Conservation (phyloP, 2,329 filamentous ascomycete genomes). For the Blastomyces emzantsi region DNA sequence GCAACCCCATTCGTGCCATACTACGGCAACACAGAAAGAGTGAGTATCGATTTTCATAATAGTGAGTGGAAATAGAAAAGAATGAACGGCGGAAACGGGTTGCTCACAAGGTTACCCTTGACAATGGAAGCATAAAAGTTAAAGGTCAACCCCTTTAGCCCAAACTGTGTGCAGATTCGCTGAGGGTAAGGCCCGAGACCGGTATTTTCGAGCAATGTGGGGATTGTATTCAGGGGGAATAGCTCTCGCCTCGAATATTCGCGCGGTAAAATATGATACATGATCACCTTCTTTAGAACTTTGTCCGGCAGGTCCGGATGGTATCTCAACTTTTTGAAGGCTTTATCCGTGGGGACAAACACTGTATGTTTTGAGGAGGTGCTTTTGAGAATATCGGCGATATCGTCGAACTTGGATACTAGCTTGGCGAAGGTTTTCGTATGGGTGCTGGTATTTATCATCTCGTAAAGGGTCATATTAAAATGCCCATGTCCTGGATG, state of each 20-base stretch:
- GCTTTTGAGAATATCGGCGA: constrained; percentile 65
- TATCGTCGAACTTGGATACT: constrained; percentile 61
- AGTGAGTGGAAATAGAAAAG: not conserved
- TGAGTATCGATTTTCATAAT: not conserved
- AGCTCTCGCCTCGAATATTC: constrained; percentile 58
- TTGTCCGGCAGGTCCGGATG: constrained; percentile 59
- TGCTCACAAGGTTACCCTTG: constrained; percentile 56
- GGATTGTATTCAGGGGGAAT: constrained; percentile 63
- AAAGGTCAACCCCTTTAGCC: constrained; percentile 55
- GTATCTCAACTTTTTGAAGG: constrained; percentile 58
- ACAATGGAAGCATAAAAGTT: constrained; percentile 71
- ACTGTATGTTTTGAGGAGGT: constrained; percentile 67
- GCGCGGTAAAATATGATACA: constrained; percentile 66
- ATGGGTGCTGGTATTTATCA: constrained; percentile 66
- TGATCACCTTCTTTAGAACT: constrained; percentile 56
- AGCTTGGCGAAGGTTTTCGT: constrained; percentile 68
- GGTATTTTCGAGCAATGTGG: constrained; percentile 54
- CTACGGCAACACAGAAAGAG: constrained; percentile 29
- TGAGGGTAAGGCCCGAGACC: constrained; percentile 58
- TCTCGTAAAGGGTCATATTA: constrained; percentile 68
- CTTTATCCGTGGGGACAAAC: constrained; percentile 69
- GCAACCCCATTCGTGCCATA: constrained; percentile 70
- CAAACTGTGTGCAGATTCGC: constrained; percentile 60
- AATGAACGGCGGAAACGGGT: not conserved
- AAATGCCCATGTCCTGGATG: constrained; percentile 35